Conservation (phyloP, 345 rosid genomes). For the Cardiospermum halicacabum region DNA sequence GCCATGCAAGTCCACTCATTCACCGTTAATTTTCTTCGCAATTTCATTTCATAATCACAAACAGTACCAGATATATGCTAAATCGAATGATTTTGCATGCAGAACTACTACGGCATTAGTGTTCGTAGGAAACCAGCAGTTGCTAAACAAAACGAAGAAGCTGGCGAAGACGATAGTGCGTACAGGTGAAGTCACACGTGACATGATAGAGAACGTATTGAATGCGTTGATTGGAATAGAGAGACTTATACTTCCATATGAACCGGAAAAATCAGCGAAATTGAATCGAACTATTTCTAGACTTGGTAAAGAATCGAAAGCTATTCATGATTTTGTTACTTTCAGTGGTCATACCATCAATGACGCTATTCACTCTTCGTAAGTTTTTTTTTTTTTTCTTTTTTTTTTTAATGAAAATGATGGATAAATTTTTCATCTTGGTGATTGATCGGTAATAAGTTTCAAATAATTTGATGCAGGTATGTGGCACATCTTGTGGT, state of each 20-base stretch:
- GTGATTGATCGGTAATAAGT: no score
- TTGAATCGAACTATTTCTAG: constrained; percentile 38
- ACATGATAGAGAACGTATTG: constrained; percentile 29
- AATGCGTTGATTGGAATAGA: constrained; percentile 36
- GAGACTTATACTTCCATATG: constrained; percentile 43
- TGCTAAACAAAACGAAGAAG: constrained; percentile 32
- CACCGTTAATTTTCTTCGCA: neutral
- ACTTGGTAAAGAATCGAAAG: constrained; percentile 36
- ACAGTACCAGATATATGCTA: no score
- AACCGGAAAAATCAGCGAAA: constrained; percentile 24
- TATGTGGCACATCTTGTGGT: constrained; percentile 37
- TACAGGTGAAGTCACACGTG: constrained; percentile 35
- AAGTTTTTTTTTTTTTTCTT: constrained; percentile 17
- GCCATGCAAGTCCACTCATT: constrained; percentile 42
- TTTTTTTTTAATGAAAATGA: no score
- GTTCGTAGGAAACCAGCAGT: constrained; percentile 37
- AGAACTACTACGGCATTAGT: constrained; percentile 43
- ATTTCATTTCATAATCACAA: neutral
- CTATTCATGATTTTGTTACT: constrained; percentile 34
- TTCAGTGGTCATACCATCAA: constrained; percentile 35
- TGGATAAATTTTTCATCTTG: no score
- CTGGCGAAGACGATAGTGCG: constrained; percentile 37
- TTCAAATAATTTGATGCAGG: no score
- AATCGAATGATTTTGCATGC: no score
- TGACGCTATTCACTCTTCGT: constrained; percentile 44